phyloP scores from a whole-genome alignment of 1,284 basidiomycete genomes.

The Fomes fomentarius region DNA sequence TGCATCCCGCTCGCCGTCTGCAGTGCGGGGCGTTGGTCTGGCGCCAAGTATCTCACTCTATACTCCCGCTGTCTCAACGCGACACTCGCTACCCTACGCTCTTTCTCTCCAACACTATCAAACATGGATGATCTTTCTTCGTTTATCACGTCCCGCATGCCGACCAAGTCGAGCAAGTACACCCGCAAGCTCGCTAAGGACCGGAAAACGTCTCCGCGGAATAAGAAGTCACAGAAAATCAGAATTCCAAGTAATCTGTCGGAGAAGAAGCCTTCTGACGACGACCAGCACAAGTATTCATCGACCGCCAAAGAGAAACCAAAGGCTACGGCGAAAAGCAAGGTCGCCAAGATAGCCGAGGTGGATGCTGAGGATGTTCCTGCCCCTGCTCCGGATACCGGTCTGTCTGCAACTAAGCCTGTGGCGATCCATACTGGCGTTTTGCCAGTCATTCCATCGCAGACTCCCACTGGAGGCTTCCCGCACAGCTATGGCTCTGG shows the following conservation, averaged over 20 bases:
- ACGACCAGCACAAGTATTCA: conserved; percentile 15
- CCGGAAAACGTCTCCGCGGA: background rate
- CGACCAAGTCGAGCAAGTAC: background rate
- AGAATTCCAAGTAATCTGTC: background rate
- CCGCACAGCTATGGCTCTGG: conserved; percentile 16
- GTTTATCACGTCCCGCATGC: conserved; percentile 7
- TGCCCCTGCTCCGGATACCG: conserved; percentile 57
- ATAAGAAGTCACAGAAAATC: conserved; percentile 7
- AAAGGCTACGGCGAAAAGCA: conserved; percentile 30
- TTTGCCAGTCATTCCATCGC: conserved; percentile 26
- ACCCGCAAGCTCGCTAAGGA: background rate
- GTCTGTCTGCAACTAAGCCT: conserved; percentile 28
- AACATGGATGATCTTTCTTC: conserved; percentile 14
- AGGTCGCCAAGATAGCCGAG: conserved; percentile 22
- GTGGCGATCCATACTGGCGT: conserved; percentile 29
- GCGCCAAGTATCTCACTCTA: background rate
- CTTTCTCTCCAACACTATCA: conserved; percentile 9
- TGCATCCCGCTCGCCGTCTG: background rate
- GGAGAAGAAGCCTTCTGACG: background rate
- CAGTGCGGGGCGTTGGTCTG: conserved; percentile 24
- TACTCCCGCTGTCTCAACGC: background rate
- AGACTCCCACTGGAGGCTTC: conserved; percentile 14
- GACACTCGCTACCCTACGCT: conserved; percentile 22
- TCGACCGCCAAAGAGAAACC: conserved; percentile 28
- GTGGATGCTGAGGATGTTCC: conserved; percentile 50